Evolutionary conservation across 2,329 filamentous ascomycete genomes (phyloP), one percentile per base, ranked within the genome.

Genomic region (Didymella pinodella): DNA sequence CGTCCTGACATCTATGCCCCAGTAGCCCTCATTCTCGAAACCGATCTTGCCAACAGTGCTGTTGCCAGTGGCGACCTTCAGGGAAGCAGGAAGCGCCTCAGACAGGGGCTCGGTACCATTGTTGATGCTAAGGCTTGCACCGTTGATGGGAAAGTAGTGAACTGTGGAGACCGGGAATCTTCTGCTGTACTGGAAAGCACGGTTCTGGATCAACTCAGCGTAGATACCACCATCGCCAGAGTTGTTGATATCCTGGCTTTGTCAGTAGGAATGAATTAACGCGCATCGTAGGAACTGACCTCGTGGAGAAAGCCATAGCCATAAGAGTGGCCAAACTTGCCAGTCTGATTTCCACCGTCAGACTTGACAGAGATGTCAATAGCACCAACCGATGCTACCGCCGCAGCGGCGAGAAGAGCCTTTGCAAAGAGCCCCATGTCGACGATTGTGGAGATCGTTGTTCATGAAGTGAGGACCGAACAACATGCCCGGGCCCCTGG

Each of bases 201-300:
- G 84, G 75, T 92, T 92, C 50, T 83, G 84, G 56, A 92, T 84
- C 55, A 92, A 75, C 69, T 92, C 88, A 48, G 86, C 89, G 70
- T 92, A 91, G 62, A 91, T 85, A 5, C 89, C 89, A 22, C 89
- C 89, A 69, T 92, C 89, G 2, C 89, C 88, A 2, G 86, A 88
- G 72, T 90, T 86, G 74, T 87, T 87, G 72, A 88, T 88, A 16
- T 73, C 70, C 70, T 73, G 6, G 25, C 1, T 1, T 1, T 3
- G 20, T 67, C 22, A 68, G 56, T n/a, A 44, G 41, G 41, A 18
- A 2, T 11, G 14, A 7, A 16, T 3, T 0, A 16, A 1, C 6
- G 25, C 16, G 5, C 1, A 40, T 7, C 16, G 4, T 41, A 2
- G 11, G 10, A 48, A 10, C 22, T 26, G 55, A 72, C 71, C 65